Percentiles rank a stretch among this genome's conserved stretches.
phyloP scores from a whole-genome alignment of 2,329 filamentous ascomycete genomes.

The Daldinia eschscholtzii region DNA sequence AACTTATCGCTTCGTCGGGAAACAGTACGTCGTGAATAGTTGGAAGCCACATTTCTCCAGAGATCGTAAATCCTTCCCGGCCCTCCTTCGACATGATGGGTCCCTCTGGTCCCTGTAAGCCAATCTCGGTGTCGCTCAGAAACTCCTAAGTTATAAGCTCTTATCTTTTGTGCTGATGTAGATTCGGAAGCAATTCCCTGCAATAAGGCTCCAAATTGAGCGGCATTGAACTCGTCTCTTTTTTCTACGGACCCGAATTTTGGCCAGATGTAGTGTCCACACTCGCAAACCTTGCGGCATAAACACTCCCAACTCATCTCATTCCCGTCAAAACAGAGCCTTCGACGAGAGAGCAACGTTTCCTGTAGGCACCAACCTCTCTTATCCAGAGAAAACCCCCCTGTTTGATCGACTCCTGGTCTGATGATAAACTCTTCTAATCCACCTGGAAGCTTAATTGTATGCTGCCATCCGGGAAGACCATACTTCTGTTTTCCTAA shows the following conservation, averaged over 20 bases:
- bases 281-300: neutral
- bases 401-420: neutral
- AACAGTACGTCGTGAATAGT: neutral
- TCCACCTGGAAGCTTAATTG: neutral
- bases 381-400: neutral
- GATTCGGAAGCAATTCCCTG: neutral
- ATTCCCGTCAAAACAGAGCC: neutral
- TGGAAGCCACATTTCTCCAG: neutral
- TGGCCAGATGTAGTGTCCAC: neutral
- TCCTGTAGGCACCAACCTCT: neutral
- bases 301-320: slow-evolving; percentile 1
- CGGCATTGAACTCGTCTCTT: neutral
- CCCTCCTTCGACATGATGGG: neutral
- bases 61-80: neutral
- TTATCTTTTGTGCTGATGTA: neutral
- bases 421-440: neutral
- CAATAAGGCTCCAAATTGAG: neutral
- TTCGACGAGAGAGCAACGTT: neutral
- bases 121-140: neutral
- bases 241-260: neutral
- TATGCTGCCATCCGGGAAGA: neutral
- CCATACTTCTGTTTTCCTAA: neutral
- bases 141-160: neutral
- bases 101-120: neutral
- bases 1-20: neutral